A percentile compares a stretch with the other conserved stretches of the same genome.
These are phyloP conservation scores for Saprolegnia parasitica DNA, from an alignment of 352 stramenopile species.

Conservation along the genomic window DNA sequence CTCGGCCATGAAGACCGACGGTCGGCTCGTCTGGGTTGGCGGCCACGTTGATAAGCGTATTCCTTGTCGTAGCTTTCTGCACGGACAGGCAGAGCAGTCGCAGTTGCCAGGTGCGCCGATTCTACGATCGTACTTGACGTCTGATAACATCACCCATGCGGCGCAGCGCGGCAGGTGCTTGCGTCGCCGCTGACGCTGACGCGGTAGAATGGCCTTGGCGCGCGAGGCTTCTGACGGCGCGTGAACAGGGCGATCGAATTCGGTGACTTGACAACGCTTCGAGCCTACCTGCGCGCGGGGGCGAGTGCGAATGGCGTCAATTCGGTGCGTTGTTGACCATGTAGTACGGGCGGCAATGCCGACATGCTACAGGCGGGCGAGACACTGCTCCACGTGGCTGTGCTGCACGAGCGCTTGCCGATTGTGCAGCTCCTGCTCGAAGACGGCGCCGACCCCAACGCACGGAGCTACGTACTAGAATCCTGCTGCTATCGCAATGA, in stretches of 20 bases:
- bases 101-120: slow-evolving; percentile 18
- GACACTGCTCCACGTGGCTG: slow-evolving; percentile 59
- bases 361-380: slow-evolving; percentile 36
- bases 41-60: background rate
- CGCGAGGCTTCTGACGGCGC: background rate
- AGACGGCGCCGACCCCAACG: slow-evolving; percentile 42
- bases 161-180: slow-evolving; percentile 7
- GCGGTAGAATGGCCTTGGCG: background rate
- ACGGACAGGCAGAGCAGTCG: background rate
- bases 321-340: background rate
- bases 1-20: slow-evolving; percentile 26
- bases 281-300: slow-evolving; percentile 23
- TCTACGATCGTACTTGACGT: too few relatives aligned
- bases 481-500: slow-evolving; percentile 1
- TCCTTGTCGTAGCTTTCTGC: slow-evolving; percentile 14
- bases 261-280: slow-evolving; percentile 41
- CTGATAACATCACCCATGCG: too few relatives aligned
- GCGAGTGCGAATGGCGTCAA: background rate
- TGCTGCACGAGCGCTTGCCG: slow-evolving; percentile 48
- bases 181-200: slow-evolving; percentile 3
- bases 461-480: slow-evolving; percentile 8
- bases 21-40: background rate
- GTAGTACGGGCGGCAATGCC: background rate
- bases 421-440: slow-evolving; percentile 51
- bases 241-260: slow-evolving; percentile 39